Base-by-base conservation (phyloP, 129 eudicot species). In the Logfia minima region DNA sequence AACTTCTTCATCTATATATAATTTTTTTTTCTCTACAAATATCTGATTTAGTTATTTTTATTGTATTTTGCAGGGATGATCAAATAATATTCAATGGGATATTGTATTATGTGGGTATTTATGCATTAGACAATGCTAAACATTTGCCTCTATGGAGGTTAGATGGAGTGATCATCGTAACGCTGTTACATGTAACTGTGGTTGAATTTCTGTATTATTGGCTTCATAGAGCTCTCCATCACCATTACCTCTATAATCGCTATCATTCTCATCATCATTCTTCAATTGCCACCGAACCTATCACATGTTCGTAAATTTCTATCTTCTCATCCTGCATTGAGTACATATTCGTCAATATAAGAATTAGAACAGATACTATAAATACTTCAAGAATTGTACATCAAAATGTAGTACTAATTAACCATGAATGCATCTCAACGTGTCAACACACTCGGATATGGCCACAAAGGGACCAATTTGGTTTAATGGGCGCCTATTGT, bases 221-320 rank as follows among this genome's bases (percentile, higher is more conserved):
- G 96, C 68, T 90, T 23, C 96, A 90, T 63, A 76, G 96, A 74
- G 93, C 96, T 11, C 77, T 90, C 74, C 93, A 90, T 76, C 96
- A 90, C 83, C 93, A 88, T 71, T 90, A 18, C 58, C 86, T 90
- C 70, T 90, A 90, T 81, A 82, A 88, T 34, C 87, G 93, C 70
- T 90, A 88, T 70, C 96, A 90, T 51, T 84, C 90, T 41, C 93
- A 88, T 60, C 96, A 90, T 85, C 96, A 90, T 68, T 88, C 96
- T 45, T 88, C 93, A 18, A 84, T 88, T 45, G 91, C 70, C 52
- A 86, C 89, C 7, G 96, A 90, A 76, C 96, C 96, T 21, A 86
- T 88, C 21, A 88, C 96, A 17, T 88, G 96, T 90, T 81, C 71
- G 55, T 48, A 48, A 13, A 48, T 14, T 22, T 21, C 66, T 41